Conservation (phyloP, 306 rosid species). For the Elaeagnus macrophylla region DNA sequence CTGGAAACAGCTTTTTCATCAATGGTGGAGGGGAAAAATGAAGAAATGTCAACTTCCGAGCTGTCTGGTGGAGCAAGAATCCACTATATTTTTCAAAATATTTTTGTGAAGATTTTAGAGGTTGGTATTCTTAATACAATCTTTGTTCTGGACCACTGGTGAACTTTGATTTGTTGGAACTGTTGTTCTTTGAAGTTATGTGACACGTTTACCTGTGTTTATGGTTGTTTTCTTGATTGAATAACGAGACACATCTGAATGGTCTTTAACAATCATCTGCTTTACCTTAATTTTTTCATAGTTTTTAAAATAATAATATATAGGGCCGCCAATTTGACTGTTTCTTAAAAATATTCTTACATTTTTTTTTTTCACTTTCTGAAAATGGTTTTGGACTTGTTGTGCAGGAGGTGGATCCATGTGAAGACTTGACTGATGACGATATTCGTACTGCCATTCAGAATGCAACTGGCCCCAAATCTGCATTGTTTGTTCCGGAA, state of each 20-base stretch:
- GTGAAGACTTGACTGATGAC: conserved; percentile 94
- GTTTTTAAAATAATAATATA: no score
- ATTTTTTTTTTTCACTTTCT: no score
- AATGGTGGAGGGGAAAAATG: conserved; percentile 92
- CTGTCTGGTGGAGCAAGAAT: conserved; percentile 93
- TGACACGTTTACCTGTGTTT: conserved; percentile 17
- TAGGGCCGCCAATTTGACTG: neutral
- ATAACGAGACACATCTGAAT: neutral
- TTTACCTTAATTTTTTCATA: neutral
- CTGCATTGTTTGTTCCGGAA: conserved; percentile 93
- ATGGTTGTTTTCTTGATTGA: no score
- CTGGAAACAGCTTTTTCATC: conserved; percentile 78
- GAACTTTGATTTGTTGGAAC: no score
- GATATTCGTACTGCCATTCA: conserved; percentile 97
- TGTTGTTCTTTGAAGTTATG: conserved; percentile 31
- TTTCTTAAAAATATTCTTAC: neutral
- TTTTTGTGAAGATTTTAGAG: conserved; percentile 92
- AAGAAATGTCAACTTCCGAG: conserved; percentile 92
- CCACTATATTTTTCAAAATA: conserved; percentile 86
- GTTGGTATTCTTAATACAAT: conserved; percentile 27
- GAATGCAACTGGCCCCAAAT: conserved; percentile 93
- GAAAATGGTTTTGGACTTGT: neutral
- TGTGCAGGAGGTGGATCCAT: conserved; percentile 98
- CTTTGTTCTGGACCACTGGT: no score
- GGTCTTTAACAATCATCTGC: neutral